These are phyloP conservation scores for Microsporum ferrugineum DNA, from an alignment of 2,329 filamentous ascomycete species.

Conservation along the genomic window DNA sequence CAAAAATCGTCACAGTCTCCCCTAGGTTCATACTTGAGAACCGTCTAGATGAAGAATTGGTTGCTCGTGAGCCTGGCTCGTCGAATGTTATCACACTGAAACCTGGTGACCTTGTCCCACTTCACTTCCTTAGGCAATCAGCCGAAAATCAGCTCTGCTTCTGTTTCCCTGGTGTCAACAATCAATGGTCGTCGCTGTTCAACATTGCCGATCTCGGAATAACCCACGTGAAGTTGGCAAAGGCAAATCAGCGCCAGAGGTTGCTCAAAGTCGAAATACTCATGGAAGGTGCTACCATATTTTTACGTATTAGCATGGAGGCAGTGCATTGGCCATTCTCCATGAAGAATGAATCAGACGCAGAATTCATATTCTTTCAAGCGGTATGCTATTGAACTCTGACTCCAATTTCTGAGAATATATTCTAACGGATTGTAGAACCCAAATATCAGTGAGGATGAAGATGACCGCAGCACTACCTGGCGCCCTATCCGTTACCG, in stretches of 20 bases:
- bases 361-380: slow-evolving; percentile 93
- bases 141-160: slow-evolving; percentile 80
- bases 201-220: slow-evolving; percentile 92
- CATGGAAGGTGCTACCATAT: slow-evolving; percentile 87
- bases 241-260: slow-evolving; percentile 76
- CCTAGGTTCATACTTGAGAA: slow-evolving; percentile 92
- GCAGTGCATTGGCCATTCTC: slow-evolving; percentile 96
- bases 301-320: slow-evolving; percentile 80
- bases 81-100: slow-evolving; percentile 71
- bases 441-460: slow-evolving; percentile 73
- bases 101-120: slow-evolving; percentile 65
- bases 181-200: slow-evolving; percentile 95
- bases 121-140: slow-evolving; percentile 79
- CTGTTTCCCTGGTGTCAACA: slow-evolving; percentile 87
- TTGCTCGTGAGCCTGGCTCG: slow-evolving; percentile 83
- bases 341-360: slow-evolving; percentile 95
- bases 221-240: slow-evolving; percentile 85
- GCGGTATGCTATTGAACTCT: slow-evolving; percentile 38
- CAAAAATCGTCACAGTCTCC: slow-evolving; percentile 84
- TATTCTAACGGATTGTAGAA: slow-evolving; percentile 37
- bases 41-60: slow-evolving; percentile 75
- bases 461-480: slow-evolving; percentile 62
- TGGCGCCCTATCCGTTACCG: slow-evolving; percentile 92
- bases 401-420: neutral
- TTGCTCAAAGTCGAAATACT: slow-evolving; percentile 80